Evolutionary conservation across 1,284 basidiomycete genomes (phyloP), one percentile per base, ranked within the genome.

Genomic region (Rhodotorula sp.): DNA sequence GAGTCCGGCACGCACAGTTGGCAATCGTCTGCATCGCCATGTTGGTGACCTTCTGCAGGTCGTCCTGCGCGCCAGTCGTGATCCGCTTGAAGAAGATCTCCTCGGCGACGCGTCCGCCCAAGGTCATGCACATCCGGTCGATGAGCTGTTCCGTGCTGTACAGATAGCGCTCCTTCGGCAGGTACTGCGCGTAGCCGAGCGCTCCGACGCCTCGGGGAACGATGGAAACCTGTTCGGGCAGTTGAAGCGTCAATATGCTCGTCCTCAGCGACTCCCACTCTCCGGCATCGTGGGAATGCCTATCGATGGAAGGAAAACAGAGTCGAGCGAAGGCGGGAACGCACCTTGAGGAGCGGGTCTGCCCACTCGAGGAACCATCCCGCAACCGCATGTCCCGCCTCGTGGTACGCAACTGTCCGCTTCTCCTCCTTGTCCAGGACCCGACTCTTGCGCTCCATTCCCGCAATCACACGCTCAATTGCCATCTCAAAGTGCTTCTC

Each of bases 281-380:
- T n/a, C n/a, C n/a, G n/a, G n/a, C n/a, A n/a, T n/a, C n/a, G n/a
- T n/a, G n/a, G n/a, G n/a, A 8, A 34, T 13, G 30, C 5, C 29
- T 39, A 20, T 4, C 9, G n/a, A n/a, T 11, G n/a, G 29, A 27
- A 29, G 17, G 1, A 47, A 53, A 15, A n/a, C 32, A 47, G 44
- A 8, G 29, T 10, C n/a, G 19, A 15, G 29, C 2, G 36, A 36
- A n/a, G 44, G 17, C 13, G 29, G n/a, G 34, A 32, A 53, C 74
- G 36, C 52, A 76, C 74, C 83, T 98, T 98, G 75, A 98, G 87
- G 61, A 99, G 82, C 49, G 96, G 96, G 81, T 98, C 94, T 64
- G 95, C 95, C 76, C 95, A 91, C 82, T 98, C 93, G 75, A 98
- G 82, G 85, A 92, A 98, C 95, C 96, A 99, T 27, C 95, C 95